Base-by-base conservation (phyloP, 2,329 filamentous ascomycete species). In the Alternaria incomplexa region DNA sequence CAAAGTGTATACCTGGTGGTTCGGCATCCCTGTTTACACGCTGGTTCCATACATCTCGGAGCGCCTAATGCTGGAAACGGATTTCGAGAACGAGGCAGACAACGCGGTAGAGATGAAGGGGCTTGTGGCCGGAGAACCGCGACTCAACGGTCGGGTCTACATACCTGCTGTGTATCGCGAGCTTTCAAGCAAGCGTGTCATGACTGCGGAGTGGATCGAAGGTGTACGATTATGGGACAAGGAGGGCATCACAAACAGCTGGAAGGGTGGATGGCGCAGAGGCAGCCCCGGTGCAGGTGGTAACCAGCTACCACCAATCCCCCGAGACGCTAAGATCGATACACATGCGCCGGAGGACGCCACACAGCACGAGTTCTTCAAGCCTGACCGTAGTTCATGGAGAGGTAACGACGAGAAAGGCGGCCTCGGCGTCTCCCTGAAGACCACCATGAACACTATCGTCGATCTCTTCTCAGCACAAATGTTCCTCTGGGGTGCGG, bases 201-300 rank as follows among this genome's bases (percentile, higher is more conserved):
- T 99, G 84, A 96, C 94, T 1, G 93, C 95, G 0, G 96, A 99
- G 79, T 99, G 96, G 96, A 96, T 99, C 62, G 96, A 99, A 80
- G 96, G 96, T 7, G 89, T 97, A 3, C 87, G 94, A 2, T 84
- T 99, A 3, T 97, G 94, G 93, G 95, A 98, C 73, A 96, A 96
- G 78, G 89, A 92, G 61, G 86, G 90, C 56, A 90, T 97, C 75
- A 91, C 89, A 0, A 86, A 86, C 3, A 85, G 87, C 5, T 98
- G 96, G 95, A 82, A 89, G 40, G 94, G 93, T 22, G 91, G 92
- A 7, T 87, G 89, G 82, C 88, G 90, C 15, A 85, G 88, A 64
- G 93, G 92, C 5, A 95, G 91, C 25, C 91, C 93, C 4, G 94
- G 95, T 17, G 90, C 91, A 53, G 87, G 89, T 51, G 91, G 92